phyloP scores from a whole-genome alignment of 2,329 filamentous ascomycete species.

The Beauveria sp. region DNA sequence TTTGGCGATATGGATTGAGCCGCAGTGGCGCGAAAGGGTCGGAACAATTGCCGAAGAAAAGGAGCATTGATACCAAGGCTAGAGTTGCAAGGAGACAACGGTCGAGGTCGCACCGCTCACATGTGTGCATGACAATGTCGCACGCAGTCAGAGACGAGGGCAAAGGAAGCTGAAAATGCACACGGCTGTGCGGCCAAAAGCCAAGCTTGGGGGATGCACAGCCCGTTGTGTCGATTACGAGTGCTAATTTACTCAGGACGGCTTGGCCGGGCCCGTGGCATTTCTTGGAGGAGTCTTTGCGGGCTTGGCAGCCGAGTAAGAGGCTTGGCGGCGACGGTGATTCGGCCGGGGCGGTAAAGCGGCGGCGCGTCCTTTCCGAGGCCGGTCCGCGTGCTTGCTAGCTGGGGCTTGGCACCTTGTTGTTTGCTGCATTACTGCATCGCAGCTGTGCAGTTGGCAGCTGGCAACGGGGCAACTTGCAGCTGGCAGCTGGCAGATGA shows the following conservation, averaged over 20 bases:
- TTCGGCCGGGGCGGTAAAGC: slow-evolving; percentile 8
- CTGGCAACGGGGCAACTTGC: not conserved
- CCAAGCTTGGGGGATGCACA: not conserved
- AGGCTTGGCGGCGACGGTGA: slow-evolving; percentile 9
- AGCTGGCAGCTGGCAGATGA: not conserved
- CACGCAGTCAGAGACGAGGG: too few species aligned
- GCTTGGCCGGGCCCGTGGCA: not conserved
- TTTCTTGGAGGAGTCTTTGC: slow-evolving; percentile 1
- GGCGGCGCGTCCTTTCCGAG: not conserved
- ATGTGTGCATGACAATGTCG: too few species aligned
- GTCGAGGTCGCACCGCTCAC: too few species aligned
- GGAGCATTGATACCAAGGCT: too few species aligned
- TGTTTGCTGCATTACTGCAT: too few species aligned
- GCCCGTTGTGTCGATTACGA: not conserved
- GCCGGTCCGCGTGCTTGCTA: not conserved
- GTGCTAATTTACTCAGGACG: not conserved
- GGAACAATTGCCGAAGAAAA: too few species aligned
- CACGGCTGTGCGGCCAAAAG: not conserved
- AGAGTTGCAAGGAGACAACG: too few species aligned
- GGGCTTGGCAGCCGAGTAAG: slow-evolving; percentile 9
- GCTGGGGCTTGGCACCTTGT: not conserved
- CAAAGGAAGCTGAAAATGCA: too few species aligned
- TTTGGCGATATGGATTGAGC: too few species aligned
- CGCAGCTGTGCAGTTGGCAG: not conserved
- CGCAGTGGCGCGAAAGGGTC: too few species aligned